Evolutionary conservation across 306 rosid species (phyloP), one percentile per base, ranked within the genome.

Genomic region (Datisca glomerata): DNA sequence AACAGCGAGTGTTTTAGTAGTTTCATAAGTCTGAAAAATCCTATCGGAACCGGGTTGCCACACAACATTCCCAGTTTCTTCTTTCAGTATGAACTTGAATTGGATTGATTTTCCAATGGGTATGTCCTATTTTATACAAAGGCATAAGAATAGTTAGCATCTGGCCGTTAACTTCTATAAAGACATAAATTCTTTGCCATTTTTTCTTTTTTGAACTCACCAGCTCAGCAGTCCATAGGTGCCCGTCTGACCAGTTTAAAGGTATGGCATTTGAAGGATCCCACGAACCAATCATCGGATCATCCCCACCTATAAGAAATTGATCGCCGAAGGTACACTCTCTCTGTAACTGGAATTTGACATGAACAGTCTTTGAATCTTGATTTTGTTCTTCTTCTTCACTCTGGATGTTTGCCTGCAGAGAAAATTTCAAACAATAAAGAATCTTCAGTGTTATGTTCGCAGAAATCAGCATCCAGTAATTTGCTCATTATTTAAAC

Each of bases 21-120:
- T 73, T 67, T 73, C 94, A 85, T 75, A 82, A 9, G 87, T 69
- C 12, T 64, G 35, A 24, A 86, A 45, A 31, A 64, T 12, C 51
- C 93, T 64, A 65, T 86, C 79, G 0, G 74, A 47, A 9, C 93
- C 96, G 1, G 94, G 92, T 45, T 86, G 96, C 96, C 96, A 86
- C n/a, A 16, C 19, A 47, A 78, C 38, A 25, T 58, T 33, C 39
- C 80, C 94, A 4, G 40, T 61, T 25, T 15, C 21, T 43, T 54
- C 66, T 51, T 74, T 66, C 27, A 86, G 70, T 59, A 86, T 39
- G 68, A 82, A 79, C 81, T 86, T 86, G 65, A 59, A 86, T 47
- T 61, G 74, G 63, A 86, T 58, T 16, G 69, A 24, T 45, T 61
- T 76, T 48, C 78, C 94, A 24, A 66, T 56, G 7, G 85, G 82